Percentiles rank a stretch among this genome's conserved stretches.
These are phyloP conservation scores for Phytophthora boehmeriae DNA, from an alignment of 352 stramenopile species.

Conservation along the genomic window DNA sequence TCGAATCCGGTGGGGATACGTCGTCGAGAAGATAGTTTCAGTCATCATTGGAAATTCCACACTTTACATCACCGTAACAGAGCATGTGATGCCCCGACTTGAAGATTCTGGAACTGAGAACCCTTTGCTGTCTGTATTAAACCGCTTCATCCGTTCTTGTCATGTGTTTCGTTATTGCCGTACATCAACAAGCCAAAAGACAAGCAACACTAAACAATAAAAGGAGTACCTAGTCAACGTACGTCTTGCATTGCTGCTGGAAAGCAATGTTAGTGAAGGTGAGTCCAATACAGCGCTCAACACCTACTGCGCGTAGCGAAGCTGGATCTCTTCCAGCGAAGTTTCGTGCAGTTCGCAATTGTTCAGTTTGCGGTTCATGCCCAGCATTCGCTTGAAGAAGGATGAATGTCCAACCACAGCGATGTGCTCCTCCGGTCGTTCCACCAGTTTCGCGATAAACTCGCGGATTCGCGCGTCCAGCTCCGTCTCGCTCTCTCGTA, in stretches of 20 bases:
- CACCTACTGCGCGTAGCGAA: slow-evolving; percentile 17
- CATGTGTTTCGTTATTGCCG: too few relatives aligned
- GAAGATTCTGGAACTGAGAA: slow-evolving; percentile 69
- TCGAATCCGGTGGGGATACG: slow-evolving; percentile 84
- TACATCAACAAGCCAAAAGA: too few relatives aligned
- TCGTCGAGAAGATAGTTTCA: slow-evolving; percentile 78
- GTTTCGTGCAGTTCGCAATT: slow-evolving; percentile 82
- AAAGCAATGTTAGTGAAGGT: neutral
- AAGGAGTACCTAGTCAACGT: slow-evolving; percentile 3
- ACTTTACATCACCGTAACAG: slow-evolving; percentile 91
- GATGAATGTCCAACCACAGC: slow-evolving; percentile 82
- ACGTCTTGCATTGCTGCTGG: slow-evolving; percentile 6
- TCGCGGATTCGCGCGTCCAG: slow-evolving; percentile 70
- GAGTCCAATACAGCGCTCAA: too few relatives aligned
- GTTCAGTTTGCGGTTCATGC: slow-evolving; percentile 75
- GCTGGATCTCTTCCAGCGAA: slow-evolving; percentile 23
- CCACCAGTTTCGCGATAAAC: slow-evolving; percentile 59
- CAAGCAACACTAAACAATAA: slow-evolving; percentile 5
- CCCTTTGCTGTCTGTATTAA: slow-evolving; percentile 63
- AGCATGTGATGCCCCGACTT: slow-evolving; percentile 89
- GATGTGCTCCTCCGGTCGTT: slow-evolving; percentile 72
- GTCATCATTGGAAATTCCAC: slow-evolving; percentile 81
- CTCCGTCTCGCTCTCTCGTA: slow-evolving; percentile 64
- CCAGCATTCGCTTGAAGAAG: slow-evolving; percentile 87
- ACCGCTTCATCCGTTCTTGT: slow-evolving; percentile 92